Evolutionary conservation across 805 yeast genomes (phyloP), one percentile per base, ranked within the genome.

Genomic region (Pichia paraexigua): DNA sequence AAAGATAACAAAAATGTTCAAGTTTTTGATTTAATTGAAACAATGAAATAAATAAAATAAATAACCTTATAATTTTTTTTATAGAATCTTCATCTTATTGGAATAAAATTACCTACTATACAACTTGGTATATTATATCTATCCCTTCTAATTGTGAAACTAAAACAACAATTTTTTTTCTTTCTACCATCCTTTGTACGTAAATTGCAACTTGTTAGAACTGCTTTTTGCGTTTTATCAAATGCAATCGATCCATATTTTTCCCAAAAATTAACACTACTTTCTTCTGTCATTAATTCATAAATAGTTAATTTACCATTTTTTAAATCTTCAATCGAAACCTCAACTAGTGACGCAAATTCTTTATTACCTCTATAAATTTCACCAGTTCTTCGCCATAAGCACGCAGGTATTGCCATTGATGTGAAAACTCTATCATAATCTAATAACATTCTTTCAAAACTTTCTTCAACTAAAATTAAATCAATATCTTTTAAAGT

Each of bases 261-360:
- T 62, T 92, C 98, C 98, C 98, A 92, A 64, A 89, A 92, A 60
- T 89, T 91, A 20, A 92, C 97, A 27, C 97, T 95, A 62, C 96
- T 86, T 59, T 91, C 97, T 65, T 91, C 97, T 47, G 90, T 83
- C 96, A 92, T 86, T 55, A 92, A 71, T 69, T 92, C 97, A 68
- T 91, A 91, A 44, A 92, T 88, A 1, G 97, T 94, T 57, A 90
- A 70, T 59, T 85, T 87, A 12, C 98, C 98, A 65, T 92, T 96
- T 56, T 94, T 82, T 61, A 92, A 70, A 63, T 90, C 96, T 63
- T 91, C 97, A 1, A 92, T 88, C 28, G 82, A 78, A 24, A 88
- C 95, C 21, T 90, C 96, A 2, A 92, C 97, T 50, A 92, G 68
- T 1, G 91, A 85, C 0, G 97, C 98, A 77, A 92, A 92, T 65